Base-by-base conservation (phyloP, 208 protist genomes). In the Willaertia magna region DNA sequence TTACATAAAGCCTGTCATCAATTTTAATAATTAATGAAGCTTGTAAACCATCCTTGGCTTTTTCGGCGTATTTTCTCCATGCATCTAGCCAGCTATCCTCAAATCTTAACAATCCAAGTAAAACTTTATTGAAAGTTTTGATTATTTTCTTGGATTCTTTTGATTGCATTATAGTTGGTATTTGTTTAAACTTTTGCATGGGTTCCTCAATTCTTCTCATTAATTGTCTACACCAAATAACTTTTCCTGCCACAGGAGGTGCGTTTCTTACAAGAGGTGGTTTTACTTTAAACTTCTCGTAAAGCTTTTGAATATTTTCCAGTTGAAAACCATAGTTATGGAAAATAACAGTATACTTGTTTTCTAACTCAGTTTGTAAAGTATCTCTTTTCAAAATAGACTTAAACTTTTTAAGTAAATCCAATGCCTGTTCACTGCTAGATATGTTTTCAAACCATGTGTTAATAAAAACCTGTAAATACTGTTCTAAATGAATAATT, bases 71-170 rank as follows among this genome's bases (percentile, higher is more conserved):
- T 74, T 97, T 91, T 88, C 92, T 95, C 96, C 96, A 98, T 74
- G 95, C 95, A 85, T 97, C 93, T 22, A 97, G 91, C 94, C 95
- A 98, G 51, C 96, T 93, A 3, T 92, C 95, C 91, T 98, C 96
- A 90, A 97, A 99, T 91, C 98, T 94, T 79, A 98, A 91, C 85
- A 99, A 92, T 14, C 94, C 93, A 48, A 95, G 89, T 16, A 94
- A 95, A 4, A 97, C 94, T 87, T 95, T 96, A 90, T 98, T 99
- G 94, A 98, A 99, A 4, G 92, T 96, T 14, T 95, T 93, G 61
- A 98, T 96, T 46, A 97, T 95, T 87, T 97, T 97, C 89, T 97
- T 96, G 87, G 93, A 96, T 88, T 98, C 96, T 89, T 97, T 97
- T 90, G 96, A 96, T 0, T 91, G 90, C 95, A 96, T 97, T 85